Base-by-base conservation (phyloP, 805 yeast genomes). In the Saccharomycopsis javanensis region DNA sequence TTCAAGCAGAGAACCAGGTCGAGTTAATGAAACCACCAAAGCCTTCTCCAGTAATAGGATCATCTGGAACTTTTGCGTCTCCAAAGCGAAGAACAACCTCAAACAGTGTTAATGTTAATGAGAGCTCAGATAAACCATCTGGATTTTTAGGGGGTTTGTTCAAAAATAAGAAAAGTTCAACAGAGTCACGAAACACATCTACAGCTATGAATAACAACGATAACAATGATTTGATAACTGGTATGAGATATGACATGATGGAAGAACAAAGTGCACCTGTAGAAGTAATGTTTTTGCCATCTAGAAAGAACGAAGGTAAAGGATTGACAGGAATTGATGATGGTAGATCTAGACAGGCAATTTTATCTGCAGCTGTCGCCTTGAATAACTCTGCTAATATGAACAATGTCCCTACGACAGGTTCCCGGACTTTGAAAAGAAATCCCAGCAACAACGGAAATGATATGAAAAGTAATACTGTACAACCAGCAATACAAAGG, bases 201-300 rank as follows among this genome's bases (percentile, higher is more conserved):
- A 46, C 28, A 13, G 2, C 33, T 13, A 23, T 25, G 7, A 16
- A 16, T 18, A 13, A 20, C 5, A 25, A 6, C 16, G 30, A 46
- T 25, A 57, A 25, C 33, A 50, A 35, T n/a, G 50, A 56, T 31
- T 48, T 57, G 16, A 52, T 50, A 2, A 60, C 56, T 1, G 48
- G 48, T 13, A 62, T 60, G 25, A 48, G 55, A 18, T 60, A 60
- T 48, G 62, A 60, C 46, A 55, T 56, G 15, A 60, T 60, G n/a
- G 61, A 55, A 25, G 55, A 55, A 38, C 52, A 60, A 31, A 58
- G 52, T 38, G 62, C 62, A 4, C 62, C 62, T 7, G 57, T 57
- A 7, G 62, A 60, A 28, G 62, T 60, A 28, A 48, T 57, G 59
- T 60, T 35, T 54, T 38, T 60, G 16, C 62, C 62, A 4, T 42